Percentiles rank a stretch among this genome's conserved stretches.
Conservation (phyloP, 192 early-diverging fungal species). For the Backusella westeae region DNA sequence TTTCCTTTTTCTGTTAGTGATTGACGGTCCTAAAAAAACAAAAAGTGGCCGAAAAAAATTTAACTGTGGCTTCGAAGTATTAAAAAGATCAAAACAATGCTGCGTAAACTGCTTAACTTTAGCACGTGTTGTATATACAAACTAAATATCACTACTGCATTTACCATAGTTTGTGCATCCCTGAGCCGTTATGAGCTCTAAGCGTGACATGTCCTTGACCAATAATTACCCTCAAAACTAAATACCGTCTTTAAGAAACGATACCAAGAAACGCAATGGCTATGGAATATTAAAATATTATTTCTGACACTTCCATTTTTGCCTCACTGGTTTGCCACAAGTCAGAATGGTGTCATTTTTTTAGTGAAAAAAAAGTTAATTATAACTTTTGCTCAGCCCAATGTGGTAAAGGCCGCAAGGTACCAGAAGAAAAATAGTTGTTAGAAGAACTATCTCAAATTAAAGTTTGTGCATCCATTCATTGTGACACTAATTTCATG, state of each 20-base stretch:
- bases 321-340: not conserved
- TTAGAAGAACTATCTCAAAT: not conserved
- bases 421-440: not conserved
- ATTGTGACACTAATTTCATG: not conserved
- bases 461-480: not conserved
- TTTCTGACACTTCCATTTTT: not conserved
- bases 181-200: not conserved
- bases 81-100: not conserved
- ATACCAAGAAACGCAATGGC: not conserved
- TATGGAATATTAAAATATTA: not conserved
- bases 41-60: not conserved
- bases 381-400: not conserved
- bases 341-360: constrained; percentile 1
- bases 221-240: not conserved
- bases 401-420: not conserved
- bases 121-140: not conserved
- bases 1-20: not conserved
- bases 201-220: not conserved
- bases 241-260: not conserved
- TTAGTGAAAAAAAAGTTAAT: not conserved
- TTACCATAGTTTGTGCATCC: not conserved
- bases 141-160: not conserved
- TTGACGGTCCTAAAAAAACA: not conserved
- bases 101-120: not conserved
- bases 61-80: not conserved